Evolutionary conservation across 2,329 filamentous ascomycete species (phyloP).

Genomic region (Calonectria henricotiae): DNA sequence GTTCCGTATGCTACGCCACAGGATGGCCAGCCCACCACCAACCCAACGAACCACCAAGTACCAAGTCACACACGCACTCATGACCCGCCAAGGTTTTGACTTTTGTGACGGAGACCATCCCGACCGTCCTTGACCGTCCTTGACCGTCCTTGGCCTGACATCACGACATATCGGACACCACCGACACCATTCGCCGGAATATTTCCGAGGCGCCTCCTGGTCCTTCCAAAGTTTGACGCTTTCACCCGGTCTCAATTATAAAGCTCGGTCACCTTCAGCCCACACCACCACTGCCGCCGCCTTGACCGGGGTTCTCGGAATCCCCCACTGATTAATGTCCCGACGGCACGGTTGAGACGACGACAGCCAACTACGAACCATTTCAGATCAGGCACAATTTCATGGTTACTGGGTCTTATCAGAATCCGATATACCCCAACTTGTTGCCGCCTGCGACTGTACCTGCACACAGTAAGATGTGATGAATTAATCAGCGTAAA

Average conservation of each 20-base stretch:
- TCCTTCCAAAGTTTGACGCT: conserved; percentile 11
- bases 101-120: conserved; percentile 18
- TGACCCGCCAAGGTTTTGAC: conserved; percentile 15
- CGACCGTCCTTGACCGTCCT: no score
- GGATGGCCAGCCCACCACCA: conserved; percentile 5
- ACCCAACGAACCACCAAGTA: conserved; percentile 2
- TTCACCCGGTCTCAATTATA: conserved; percentile 15
- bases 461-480: background rate
- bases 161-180: conserved; percentile 22
- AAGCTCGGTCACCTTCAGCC: conserved; percentile 11
- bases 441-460: background rate
- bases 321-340: conserved; percentile 30
- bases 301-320: conserved; percentile 22
- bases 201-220: conserved; percentile 14
- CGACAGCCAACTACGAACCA: background rate
- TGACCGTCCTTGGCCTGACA: conserved; percentile 3
- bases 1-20: conserved; percentile 23
- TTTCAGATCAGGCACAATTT: conserved; percentile 20
- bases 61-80: background rate
- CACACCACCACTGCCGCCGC: conserved; percentile 6
- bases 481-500: background rate
- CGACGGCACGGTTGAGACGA: conserved; percentile 7
- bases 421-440: background rate
- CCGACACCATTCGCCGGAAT: conserved; percentile 23
- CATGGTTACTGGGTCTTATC: background rate